Evolutionary conservation across 345 rosid genomes (phyloP).

Genomic region (Dipteronia sinensis): DNA sequence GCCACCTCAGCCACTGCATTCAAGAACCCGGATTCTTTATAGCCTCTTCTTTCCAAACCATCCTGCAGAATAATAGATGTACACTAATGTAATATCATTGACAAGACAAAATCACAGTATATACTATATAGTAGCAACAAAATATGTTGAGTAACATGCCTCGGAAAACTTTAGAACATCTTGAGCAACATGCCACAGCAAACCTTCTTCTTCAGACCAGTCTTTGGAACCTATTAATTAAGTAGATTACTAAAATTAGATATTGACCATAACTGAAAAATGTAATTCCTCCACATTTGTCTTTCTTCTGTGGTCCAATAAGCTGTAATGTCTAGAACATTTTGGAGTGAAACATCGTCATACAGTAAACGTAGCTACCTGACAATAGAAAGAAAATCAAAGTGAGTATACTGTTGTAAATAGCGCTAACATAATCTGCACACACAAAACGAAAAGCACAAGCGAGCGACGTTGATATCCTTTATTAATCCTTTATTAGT

Average conservation of each 20-base stretch:
- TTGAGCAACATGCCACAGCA: slow-evolving; percentile 75
- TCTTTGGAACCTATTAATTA: slow-evolving; percentile 67
- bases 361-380: slow-evolving; percentile 95
- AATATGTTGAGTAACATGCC: slow-evolving; percentile 65
- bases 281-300: slow-evolving; percentile 69
- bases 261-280: background rate
- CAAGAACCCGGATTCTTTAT: slow-evolving; percentile 84
- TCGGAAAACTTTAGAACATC: slow-evolving; percentile 35
- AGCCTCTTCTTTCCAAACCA: slow-evolving; percentile 94
- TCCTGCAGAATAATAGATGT: slow-evolving; percentile 48
- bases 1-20: slow-evolving; percentile 82
- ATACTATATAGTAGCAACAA: background rate
- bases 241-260: slow-evolving; percentile 21
- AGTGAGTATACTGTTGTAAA: slow-evolving; percentile 18
- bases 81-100: background rate
- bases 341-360: slow-evolving; percentile 83
- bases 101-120: background rate
- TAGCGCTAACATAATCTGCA: background rate
- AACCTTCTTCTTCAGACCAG: slow-evolving; percentile 83
- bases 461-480: background rate
- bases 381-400: slow-evolving; percentile 29
- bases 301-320: slow-evolving; percentile 96
- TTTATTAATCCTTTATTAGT: slow-evolving; percentile 11
- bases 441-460: slow-evolving; percentile 2
- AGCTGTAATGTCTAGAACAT: slow-evolving; percentile 70